phyloP scores from a whole-genome alignment of 805 yeast species.

The Peterozyma toletana region DNA sequence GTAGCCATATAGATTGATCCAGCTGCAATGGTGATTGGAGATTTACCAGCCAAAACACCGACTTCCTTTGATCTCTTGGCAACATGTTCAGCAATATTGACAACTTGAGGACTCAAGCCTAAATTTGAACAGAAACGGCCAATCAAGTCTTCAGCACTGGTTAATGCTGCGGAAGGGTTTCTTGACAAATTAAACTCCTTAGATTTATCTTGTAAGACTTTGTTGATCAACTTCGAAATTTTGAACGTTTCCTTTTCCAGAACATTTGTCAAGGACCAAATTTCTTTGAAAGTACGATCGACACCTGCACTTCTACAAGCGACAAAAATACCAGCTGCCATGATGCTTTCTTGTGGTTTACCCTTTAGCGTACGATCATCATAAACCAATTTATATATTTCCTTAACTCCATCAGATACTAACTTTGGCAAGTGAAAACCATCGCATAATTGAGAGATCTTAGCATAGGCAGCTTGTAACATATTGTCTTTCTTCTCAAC shows the following conservation, averaged over 20 bases:
- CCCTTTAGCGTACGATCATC: conserved; percentile 85
- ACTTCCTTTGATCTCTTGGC: conserved; percentile 85
- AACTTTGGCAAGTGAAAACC: conserved; percentile 92
- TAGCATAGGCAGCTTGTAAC: conserved; percentile 80
- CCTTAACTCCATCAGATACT: conserved; percentile 96
- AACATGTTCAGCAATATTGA: conserved; percentile 89
- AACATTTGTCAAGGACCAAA: conserved; percentile 89
- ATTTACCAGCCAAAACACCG: conserved; percentile 92
- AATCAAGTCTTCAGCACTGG: conserved; percentile 89
- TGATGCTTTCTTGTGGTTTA: conserved; percentile 84
- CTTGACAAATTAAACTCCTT: conserved; percentile 30
- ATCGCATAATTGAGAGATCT: conserved; percentile 93
- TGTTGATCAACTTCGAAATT: conserved; percentile 76
- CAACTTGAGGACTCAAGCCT: conserved; percentile 77
- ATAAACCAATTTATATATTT: conserved; percentile 85
- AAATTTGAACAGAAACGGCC: conserved; percentile 94
- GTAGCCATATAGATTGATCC: conserved; percentile 94
- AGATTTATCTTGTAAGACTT: conserved; percentile 48
- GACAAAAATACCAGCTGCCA: conserved; percentile 93
- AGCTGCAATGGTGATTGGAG: conserved; percentile 97
- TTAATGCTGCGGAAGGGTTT: conserved; percentile 68
- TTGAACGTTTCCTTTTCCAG: conserved; percentile 93
- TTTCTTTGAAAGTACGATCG: conserved; percentile 92
- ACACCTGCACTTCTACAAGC: conserved; percentile 94
- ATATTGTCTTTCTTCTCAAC: conserved; percentile 87